Evolutionary conservation across 345 rosid species (phyloP).

Genomic region (Carallia pectinifolia): DNA sequence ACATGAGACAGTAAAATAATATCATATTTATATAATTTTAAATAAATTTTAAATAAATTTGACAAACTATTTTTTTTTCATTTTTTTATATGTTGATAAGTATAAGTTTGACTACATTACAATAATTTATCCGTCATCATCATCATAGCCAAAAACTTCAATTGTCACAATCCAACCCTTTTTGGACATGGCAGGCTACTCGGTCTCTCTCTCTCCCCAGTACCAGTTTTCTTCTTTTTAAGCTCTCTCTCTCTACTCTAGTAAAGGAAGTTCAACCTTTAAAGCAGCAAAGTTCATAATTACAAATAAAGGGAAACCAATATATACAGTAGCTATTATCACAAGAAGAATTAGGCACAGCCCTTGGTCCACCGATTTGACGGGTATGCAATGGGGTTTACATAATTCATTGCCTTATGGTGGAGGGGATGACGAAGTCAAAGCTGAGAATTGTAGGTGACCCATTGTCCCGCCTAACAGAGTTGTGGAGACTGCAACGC

Average conservation of each 20-base stretch:
- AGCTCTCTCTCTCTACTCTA: too few relatives aligned
- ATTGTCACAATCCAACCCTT: slow-evolving; percentile 20
- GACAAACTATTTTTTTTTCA: not conserved
- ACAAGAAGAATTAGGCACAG: not conserved
- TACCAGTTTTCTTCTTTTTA: too few relatives aligned
- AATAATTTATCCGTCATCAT: not conserved
- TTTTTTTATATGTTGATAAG: not conserved
- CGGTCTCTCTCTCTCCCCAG: not conserved
- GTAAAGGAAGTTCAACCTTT: too few relatives aligned
- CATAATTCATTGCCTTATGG: not conserved
- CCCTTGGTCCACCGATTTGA: not conserved
- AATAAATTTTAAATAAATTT: too few relatives aligned
- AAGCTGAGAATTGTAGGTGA: slow-evolving; percentile 3
- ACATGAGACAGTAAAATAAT: too few relatives aligned
- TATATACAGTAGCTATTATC: not conserved
- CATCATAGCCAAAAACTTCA: not conserved
- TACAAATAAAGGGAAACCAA: slow-evolving; percentile 6
- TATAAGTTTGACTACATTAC: slow-evolving; percentile 6
- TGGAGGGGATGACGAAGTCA: slow-evolving; percentile 5
- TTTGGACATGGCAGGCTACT: not conserved
- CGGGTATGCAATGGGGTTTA: slow-evolving; percentile 10
- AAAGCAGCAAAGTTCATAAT: not conserved
- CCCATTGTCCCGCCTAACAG: slow-evolving; percentile 14
- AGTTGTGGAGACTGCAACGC: slow-evolving; percentile 25
- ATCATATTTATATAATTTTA: too few relatives aligned